Evolutionary conservation across 495 filamentous ascomycete genomes (phyloP).

Genomic region (Lineolata rhizophorae): DNA sequence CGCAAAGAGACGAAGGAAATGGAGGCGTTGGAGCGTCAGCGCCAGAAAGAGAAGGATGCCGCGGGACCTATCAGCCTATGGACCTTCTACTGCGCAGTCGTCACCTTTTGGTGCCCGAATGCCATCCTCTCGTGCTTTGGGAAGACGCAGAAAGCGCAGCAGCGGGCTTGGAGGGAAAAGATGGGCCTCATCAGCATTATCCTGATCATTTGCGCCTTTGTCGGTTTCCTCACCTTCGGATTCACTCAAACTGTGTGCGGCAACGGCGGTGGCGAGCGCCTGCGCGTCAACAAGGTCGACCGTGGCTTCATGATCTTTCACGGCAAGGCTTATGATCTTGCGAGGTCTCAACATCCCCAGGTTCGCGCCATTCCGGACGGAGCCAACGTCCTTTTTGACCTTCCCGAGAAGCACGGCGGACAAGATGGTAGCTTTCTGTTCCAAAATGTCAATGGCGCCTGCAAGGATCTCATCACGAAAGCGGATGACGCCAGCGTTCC

Average conservation of each 20-base stretch:
- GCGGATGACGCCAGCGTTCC: conserved; percentile 55
- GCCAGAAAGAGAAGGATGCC: conserved; percentile 42
- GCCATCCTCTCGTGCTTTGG: conserved; percentile 67
- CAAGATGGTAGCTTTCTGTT: conserved; percentile 92
- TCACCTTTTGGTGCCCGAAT: conserved; percentile 92
- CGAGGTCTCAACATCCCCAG: conserved; percentile 49
- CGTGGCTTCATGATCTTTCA: conserved; percentile 89
- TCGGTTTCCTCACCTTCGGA: conserved; percentile 92
- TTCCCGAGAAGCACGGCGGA: conserved; percentile 58
- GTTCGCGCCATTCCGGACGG: conserved; percentile 51
- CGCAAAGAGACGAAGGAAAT: conserved; percentile 26
- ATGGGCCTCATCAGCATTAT: conserved; percentile 94
- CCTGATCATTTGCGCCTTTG: conserved; percentile 62
- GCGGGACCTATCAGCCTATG: conserved; percentile 71
- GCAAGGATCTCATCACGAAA: conserved; percentile 71
- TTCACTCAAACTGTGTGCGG: conserved; percentile 80
- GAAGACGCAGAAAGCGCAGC: conserved; percentile 69
- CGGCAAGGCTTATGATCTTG: conserved; percentile 66
- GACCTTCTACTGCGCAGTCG: conserved; percentile 80
- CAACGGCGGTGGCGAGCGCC: conserved; percentile 32
- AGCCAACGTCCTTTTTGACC: conserved; percentile 65
- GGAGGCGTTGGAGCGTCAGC: conserved; percentile 35
- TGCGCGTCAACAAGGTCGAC: conserved; percentile 64
- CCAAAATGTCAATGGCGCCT: conserved; percentile 95
- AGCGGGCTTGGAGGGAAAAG: conserved; percentile 94